Evolutionary conservation across 805 yeast species (phyloP).

Genomic region (Spathaspora sp.): DNA sequence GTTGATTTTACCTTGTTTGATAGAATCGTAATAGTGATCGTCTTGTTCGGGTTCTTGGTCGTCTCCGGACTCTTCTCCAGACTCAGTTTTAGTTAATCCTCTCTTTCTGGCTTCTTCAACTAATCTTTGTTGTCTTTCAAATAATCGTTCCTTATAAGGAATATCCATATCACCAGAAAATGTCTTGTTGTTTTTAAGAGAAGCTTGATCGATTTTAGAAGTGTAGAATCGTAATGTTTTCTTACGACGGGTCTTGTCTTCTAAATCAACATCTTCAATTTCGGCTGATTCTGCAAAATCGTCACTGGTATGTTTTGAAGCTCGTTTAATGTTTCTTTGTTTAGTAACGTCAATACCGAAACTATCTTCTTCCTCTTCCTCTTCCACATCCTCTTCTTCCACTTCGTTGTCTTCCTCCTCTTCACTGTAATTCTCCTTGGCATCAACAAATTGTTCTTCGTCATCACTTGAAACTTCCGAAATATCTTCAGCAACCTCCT

Average conservation of each 20-base stretch:
- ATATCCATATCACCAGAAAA: conserved; percentile 82
- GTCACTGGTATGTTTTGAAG: conserved; percentile 18
- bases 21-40: conserved; percentile 57
- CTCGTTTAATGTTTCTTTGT: conserved; percentile 48
- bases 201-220: conserved; percentile 88
- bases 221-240: conserved; percentile 91
- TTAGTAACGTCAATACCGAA: conserved; percentile 50
- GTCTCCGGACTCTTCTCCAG: conserved; percentile 48
- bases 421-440: conserved; percentile 11
- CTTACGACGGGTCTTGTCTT: conserved; percentile 79
- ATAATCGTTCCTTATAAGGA: conserved; percentile 87
- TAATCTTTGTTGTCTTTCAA: conserved; percentile 84
- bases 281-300: conserved; percentile 65
- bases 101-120: conserved; percentile 85
- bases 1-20: conserved; percentile 45
- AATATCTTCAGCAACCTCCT: conserved; percentile 2
- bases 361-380: conserved; percentile 22
- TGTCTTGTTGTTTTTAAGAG: conserved; percentile 44
- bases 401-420: conserved; percentile 15
- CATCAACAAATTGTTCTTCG: conserved; percentile 11
- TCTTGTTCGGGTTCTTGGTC: conserved; percentile 40
- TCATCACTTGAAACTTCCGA: conserved; percentile 9
- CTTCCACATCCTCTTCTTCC: conserved; percentile 12
- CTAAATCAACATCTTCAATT: conserved; percentile 78
- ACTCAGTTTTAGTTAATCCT: conserved; percentile 48